These are phyloP conservation scores for Vaccinium corymbosum DNA, from an alignment of 148 eudicot species.

Conservation along the genomic window DNA sequence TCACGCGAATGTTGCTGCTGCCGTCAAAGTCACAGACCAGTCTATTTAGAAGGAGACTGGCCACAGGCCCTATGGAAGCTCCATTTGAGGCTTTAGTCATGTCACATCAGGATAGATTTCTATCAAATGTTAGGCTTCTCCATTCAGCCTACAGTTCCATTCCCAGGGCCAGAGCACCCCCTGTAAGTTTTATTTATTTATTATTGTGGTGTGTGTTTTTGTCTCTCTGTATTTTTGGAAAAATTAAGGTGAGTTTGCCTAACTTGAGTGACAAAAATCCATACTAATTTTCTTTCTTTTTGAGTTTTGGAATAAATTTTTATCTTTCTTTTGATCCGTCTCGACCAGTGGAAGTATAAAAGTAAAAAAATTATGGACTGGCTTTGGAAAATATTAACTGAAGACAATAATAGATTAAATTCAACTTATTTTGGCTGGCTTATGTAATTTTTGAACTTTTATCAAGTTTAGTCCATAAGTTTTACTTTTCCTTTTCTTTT, in stretches of 20 bases:
- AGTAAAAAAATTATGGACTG: neutral
- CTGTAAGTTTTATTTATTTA: constrained; percentile 41
- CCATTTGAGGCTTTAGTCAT: constrained; percentile 79
- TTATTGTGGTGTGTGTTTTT: neutral
- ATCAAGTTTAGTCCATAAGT: neutral
- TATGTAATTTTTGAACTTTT: neutral
- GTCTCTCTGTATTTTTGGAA: neutral
- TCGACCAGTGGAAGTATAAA: neutral
- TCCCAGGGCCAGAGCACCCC: constrained; percentile 86
- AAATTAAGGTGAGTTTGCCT: neutral
- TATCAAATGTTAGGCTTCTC: constrained; percentile 60
- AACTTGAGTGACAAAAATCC: too few relatives aligned
- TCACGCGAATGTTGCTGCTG: constrained; percentile 76
- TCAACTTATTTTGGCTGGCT: neutral
- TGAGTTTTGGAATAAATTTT: neutral
- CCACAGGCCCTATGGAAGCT: constrained; percentile 63
- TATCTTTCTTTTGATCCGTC: neutral
- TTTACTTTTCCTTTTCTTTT: neutral
- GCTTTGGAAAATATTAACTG: neutral
- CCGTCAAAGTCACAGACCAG: constrained; percentile 58
- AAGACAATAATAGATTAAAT: neutral
- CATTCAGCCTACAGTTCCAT: constrained; percentile 80
- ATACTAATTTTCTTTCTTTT: neutral
- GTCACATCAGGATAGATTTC: constrained; percentile 78
- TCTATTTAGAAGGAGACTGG: constrained; percentile 44